Conservation (phyloP, 2,329 filamentous ascomycete species). For the Metarhizium brunneum region DNA sequence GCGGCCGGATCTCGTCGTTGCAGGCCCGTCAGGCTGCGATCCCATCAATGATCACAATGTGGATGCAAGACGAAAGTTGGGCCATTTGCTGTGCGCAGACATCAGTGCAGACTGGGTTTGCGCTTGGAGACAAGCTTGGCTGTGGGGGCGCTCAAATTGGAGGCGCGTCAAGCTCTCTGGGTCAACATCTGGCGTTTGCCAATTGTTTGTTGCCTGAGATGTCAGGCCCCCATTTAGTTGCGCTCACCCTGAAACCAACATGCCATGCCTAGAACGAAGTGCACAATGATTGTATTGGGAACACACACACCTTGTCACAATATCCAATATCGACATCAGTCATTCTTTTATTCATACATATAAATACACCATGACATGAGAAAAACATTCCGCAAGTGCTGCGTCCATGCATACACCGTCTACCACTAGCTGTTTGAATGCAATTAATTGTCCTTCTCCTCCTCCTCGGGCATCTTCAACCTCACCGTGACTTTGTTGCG, state of each 20-base stretch:
- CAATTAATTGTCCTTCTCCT: not conserved
- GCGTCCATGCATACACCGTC: not conserved
- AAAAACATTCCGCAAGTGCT: not conserved
- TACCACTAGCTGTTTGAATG: slow-evolving; percentile 3
- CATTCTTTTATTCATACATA: not conserved
- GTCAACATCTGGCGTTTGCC: not conserved
- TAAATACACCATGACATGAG: not conserved
- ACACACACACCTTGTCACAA: not conserved
- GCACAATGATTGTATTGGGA: no score
- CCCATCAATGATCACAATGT: slow-evolving; percentile 19
- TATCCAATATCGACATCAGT: not conserved
- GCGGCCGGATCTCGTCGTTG: slow-evolving; percentile 7
- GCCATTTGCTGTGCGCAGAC: slow-evolving; percentile 23
- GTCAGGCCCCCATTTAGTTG: slow-evolving; percentile 9
- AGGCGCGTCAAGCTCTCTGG: slow-evolving; percentile 3
- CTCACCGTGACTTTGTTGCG: slow-evolving; percentile 31
- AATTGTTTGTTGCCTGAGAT: slow-evolving; percentile 9
- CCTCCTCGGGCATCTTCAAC: slow-evolving; percentile 32
- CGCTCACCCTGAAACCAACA: no score
- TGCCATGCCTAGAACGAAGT: no score
- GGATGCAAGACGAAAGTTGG: slow-evolving; percentile 23
- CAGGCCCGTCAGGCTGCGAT: slow-evolving; percentile 15
- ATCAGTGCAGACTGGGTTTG: slow-evolving; percentile 10
- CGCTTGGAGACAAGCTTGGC: slow-evolving; percentile 11
- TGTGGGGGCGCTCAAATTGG: slow-evolving; percentile 15